A percentile compares a stretch with the other conserved stretches of the same genome.
Conservation (phyloP, 2,329 filamentous ascomycete genomes). For the Dothidotthia symphoricarpi region DNA sequence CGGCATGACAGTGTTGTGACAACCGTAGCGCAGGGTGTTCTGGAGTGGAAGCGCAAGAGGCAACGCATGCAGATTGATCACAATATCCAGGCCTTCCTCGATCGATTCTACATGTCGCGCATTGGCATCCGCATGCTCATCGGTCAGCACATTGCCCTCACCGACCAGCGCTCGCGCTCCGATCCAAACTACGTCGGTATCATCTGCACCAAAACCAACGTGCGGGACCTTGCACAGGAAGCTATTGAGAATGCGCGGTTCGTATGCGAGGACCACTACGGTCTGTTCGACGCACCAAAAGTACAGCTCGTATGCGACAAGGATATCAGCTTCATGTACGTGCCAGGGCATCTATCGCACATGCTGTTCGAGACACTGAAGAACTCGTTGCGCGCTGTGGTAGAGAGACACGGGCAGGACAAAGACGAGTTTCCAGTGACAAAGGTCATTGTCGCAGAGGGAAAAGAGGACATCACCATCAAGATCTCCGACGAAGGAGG, state of each 20-base stretch:
- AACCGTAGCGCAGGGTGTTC: constrained; percentile 93
- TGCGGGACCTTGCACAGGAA: constrained; percentile 89
- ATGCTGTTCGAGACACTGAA: constrained; percentile 99
- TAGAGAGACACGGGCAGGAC: constrained; percentile 91
- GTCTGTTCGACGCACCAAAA: constrained; percentile 92
- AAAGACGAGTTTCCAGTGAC: constrained; percentile 95
- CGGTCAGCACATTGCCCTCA: constrained; percentile 95
- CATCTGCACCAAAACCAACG: constrained; percentile 98
- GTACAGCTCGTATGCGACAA: constrained; percentile 95
- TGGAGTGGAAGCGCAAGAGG: constrained; percentile 94
- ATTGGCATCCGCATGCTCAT: constrained; percentile 99
- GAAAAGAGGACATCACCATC: constrained; percentile 98
- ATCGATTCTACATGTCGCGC: constrained; percentile 99
- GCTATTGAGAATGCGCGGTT: constrained; percentile 99
- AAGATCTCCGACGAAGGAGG: constrained; percentile 97
- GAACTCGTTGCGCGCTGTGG: constrained; percentile 94
- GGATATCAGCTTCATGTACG: constrained; percentile 98
- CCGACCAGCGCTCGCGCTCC: constrained; percentile 83
- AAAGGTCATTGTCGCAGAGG: constrained; percentile 96
- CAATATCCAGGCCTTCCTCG: constrained; percentile 94
- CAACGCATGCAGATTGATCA: constrained; percentile 98
- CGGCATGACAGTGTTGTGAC: constrained; percentile 96
- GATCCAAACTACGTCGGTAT: constrained; percentile 97
- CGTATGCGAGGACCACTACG: constrained; percentile 98
- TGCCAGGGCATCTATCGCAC: constrained; percentile 95